These are phyloP conservation scores for Cladorrhinum sp. DNA, from an alignment of 2,329 filamentous ascomycete genomes.

Conservation along the genomic window DNA sequence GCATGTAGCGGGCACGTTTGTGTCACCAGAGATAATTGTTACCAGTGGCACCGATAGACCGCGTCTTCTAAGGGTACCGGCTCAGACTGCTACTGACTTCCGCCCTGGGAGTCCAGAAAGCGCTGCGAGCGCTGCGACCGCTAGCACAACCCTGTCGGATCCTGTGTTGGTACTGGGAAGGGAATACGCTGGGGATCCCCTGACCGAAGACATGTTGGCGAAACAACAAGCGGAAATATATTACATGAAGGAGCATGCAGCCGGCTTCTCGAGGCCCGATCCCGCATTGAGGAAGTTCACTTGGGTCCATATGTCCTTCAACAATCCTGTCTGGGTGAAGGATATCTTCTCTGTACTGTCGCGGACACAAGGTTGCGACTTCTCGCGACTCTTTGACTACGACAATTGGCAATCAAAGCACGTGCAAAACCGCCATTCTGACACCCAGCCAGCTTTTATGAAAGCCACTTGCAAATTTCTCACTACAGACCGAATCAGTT, in stretches of 20 bases:
- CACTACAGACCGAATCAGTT: conserved; percentile 32
- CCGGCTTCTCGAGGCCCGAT: conserved; percentile 41
- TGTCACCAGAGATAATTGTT: conserved; percentile 40
- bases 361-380: conserved; percentile 40
- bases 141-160: conserved; percentile 33
- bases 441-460: conserved; percentile 39
- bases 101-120: conserved; percentile 28
- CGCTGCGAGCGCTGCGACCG: conserved; percentile 28
- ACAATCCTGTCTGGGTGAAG: conserved; percentile 57
- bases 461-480: conserved; percentile 37
- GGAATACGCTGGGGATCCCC: conserved; percentile 9
- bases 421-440: conserved; percentile 39
- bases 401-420: conserved; percentile 42
- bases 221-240: conserved; percentile 20
- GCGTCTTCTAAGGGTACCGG: conserved; percentile 33
- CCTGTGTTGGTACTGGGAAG: conserved; percentile 20
- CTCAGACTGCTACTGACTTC: conserved; percentile 30
- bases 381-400: conserved; percentile 39
- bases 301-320: conserved; percentile 58
- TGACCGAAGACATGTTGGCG: conserved; percentile 14
- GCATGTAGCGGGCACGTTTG: conserved; percentile 8
- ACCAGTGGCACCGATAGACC: conserved; percentile 33
- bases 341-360: conserved; percentile 42
- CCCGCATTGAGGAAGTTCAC: conserved; percentile 47
- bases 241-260: conserved; percentile 31